A percentile compares a stretch with the other conserved stretches of the same genome.
Evolutionary conservation across 371 early-diverging fungal species (phyloP).

Genomic region (Saksenaea oblongispora): DNA sequence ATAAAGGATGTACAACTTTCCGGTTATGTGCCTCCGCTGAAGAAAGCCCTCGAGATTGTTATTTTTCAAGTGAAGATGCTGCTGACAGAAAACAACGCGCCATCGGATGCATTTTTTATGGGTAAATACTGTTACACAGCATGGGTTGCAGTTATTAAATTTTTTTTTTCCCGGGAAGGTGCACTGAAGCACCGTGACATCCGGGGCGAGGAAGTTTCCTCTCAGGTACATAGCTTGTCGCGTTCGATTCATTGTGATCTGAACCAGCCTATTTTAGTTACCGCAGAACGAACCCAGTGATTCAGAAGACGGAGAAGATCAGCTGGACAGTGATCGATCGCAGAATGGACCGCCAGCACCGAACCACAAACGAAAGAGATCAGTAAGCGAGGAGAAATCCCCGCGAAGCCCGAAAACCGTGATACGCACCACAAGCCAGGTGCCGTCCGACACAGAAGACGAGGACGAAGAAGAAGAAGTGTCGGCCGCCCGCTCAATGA

Average conservation of each 20-base stretch:
- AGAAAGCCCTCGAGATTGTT: conserved; percentile 72
- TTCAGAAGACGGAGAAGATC: conserved; percentile 12
- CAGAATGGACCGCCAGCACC: background rate
- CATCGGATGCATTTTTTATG: conserved; percentile 59
- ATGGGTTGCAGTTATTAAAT: conserved; percentile 16
- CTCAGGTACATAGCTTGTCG: conserved; percentile 52
- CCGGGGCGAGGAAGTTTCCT: conserved; percentile 69
- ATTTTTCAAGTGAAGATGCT: conserved; percentile 78
- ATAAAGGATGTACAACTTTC: conserved; percentile 62
- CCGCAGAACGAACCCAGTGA: conserved; percentile 14
- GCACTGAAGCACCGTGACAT: conserved; percentile 77
- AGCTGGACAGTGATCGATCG: conserved; percentile 12
- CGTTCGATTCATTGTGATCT: background rate
- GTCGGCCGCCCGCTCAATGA: background rate
- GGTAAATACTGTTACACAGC: conserved; percentile 29
- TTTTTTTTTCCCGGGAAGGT: conserved; percentile 30
- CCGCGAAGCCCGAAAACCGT: background rate
- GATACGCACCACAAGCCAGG: conserved; percentile 22
- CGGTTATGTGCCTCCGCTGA: conserved; percentile 69
- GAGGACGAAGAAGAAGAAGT: conserved; percentile 13
- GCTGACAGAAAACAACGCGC: conserved; percentile 69
- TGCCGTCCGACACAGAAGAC: conserved; percentile 20
- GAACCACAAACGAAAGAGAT: background rate
- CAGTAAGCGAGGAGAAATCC: background rate
- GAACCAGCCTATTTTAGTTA: background rate